A percentile compares a stretch with the other conserved stretches of the same genome.
Conservation (phyloP, 345 rosid species). For the Brassica rapa region DNA sequence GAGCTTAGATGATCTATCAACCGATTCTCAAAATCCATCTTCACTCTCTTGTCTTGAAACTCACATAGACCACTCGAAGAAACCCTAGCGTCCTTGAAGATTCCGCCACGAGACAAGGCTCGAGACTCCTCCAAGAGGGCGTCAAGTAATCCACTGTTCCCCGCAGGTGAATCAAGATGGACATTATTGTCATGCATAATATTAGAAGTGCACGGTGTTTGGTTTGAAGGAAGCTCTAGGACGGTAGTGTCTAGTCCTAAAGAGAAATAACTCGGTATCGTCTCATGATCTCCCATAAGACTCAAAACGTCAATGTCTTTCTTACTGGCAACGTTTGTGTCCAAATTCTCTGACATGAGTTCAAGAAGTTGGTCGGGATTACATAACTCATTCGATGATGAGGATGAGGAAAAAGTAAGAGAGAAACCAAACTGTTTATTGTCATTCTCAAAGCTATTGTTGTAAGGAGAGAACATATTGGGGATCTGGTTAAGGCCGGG, state of each 20-base stretch:
- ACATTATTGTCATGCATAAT: conserved; percentile 18
- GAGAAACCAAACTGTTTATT: conserved; percentile 32
- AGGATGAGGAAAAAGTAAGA: conserved; percentile 40
- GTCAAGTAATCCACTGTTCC: conserved; percentile 58
- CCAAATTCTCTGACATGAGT: conserved; percentile 28
- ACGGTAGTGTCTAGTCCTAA: conserved; percentile 31
- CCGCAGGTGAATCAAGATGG: conserved; percentile 4
- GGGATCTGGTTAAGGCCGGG: conserved; percentile 32
- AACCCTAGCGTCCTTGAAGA: conserved; percentile 17
- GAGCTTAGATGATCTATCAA: conserved; percentile 40
- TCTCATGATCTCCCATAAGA: conserved; percentile 46
- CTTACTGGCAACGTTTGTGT: conserved; percentile 13
- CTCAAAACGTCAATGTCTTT: conserved; percentile 38
- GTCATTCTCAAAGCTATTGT: conserved; percentile 26
- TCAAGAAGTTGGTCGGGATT: conserved; percentile 35
- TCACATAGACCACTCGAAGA: conserved; percentile 12
- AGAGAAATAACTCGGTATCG: conserved; percentile 24
- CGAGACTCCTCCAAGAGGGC: conserved; percentile 59
- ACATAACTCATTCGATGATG: conserved; percentile 31
- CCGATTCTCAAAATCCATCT: conserved; percentile 36
- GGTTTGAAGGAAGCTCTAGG: conserved; percentile 59
- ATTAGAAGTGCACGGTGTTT: conserved; percentile 38
- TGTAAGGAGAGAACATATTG: conserved; percentile 35
- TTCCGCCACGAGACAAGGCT: conserved; percentile 40
- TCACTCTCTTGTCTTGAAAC: conserved; percentile 16